Evolutionary conservation across 148 eudicot species (phyloP).

Genomic region (Euryodendron excelsum): DNA sequence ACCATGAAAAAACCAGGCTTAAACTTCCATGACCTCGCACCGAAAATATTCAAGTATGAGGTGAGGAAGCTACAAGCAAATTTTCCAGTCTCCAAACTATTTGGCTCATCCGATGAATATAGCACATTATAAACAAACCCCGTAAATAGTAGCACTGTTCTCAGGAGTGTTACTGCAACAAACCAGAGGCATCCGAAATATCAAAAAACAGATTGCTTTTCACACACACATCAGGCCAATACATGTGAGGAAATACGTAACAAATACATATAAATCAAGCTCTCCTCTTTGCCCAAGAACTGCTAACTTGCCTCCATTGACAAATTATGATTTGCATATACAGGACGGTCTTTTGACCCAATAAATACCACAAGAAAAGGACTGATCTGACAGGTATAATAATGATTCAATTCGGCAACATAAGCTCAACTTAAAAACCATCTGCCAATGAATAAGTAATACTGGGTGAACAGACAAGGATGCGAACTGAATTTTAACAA

Average conservation of each 20-base stretch:
- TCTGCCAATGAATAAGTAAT: background rate
- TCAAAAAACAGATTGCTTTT: background rate
- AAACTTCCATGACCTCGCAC: background rate
- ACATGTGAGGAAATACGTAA: background rate
- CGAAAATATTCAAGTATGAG: background rate
- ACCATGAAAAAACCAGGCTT: background rate
- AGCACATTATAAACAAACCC: background rate
- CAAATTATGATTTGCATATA: background rate
- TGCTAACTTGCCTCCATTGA: background rate
- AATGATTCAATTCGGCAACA: background rate
- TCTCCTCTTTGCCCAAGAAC: slow-evolving; percentile 13
- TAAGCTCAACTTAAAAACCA: background rate
- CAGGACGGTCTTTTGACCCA: background rate
- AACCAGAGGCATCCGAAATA: slow-evolving; percentile 1
- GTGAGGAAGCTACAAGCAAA: background rate
- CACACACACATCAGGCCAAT: background rate
- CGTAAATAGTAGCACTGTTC: background rate
- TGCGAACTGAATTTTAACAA: background rate
- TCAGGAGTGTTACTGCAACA: background rate
- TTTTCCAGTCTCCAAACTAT: background rate
- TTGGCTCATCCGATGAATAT: background rate
- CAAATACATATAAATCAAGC: background rate
- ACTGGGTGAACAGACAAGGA: background rate
- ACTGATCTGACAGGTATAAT: background rate
- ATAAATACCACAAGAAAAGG: background rate